Evolutionary conservation across 768 basidiomycete species (phyloP).

Genomic region (Kwoniella pini): DNA sequence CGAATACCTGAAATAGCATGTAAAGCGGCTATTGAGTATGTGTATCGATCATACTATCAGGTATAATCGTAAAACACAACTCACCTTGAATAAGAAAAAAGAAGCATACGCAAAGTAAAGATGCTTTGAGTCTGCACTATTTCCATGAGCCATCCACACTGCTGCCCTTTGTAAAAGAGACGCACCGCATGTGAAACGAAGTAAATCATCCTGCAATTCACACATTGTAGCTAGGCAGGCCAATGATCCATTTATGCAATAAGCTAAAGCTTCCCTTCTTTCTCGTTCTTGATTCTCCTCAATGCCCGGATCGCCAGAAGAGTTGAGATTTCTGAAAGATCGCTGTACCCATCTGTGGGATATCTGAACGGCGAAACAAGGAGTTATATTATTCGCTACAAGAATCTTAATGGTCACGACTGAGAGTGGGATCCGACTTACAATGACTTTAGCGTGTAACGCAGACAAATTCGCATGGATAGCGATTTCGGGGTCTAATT

Average conservation of each 20-base stretch:
- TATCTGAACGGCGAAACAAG: too few relatives aligned
- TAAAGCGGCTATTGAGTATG: too few relatives aligned
- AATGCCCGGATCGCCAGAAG: not conserved
- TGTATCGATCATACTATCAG: too few relatives aligned
- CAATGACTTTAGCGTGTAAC: slow-evolving; percentile 17
- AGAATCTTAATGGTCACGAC: too few relatives aligned
- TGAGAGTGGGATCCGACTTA: not conserved
- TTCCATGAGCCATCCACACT: not conserved
- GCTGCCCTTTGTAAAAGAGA: not conserved
- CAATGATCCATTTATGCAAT: slow-evolving; percentile 12
- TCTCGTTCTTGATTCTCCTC: slow-evolving; percentile 13
- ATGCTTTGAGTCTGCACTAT: slow-evolving; percentile 13
- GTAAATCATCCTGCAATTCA: slow-evolving; percentile 5
- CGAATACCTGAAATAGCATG: slow-evolving; percentile 10
- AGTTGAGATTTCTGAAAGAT: slow-evolving; percentile 1
- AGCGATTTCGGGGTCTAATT: slow-evolving; percentile 3
- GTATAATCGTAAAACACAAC: not conserved
- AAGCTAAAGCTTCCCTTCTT: slow-evolving; percentile 12
- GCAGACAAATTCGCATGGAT: slow-evolving; percentile 8
- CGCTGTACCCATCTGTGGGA: slow-evolving; percentile 17
- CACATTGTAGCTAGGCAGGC: slow-evolving; percentile 8
- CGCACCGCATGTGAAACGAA: slow-evolving; percentile 11
- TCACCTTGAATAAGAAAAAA: slow-evolving; percentile 18
- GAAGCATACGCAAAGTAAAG: slow-evolving; percentile 18
- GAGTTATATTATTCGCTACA: too few relatives aligned